Conservation (phyloP, 202 grass and related monocot genomes). For the Setaria viridis region DNA sequence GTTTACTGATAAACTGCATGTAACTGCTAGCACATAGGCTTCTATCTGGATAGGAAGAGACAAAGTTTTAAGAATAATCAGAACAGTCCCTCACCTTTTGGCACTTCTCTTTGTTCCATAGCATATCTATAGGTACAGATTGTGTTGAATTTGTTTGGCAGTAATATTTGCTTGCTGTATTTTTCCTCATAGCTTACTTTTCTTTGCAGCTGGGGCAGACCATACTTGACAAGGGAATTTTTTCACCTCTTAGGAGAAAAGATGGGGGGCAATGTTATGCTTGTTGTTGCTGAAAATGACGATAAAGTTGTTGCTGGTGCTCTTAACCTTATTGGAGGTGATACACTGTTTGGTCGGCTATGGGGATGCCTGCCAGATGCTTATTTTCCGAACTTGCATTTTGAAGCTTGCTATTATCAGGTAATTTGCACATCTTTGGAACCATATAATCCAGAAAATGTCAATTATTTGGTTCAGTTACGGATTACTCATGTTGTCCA, state of each 20-base stretch:
- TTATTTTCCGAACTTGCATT: constrained; percentile 95
- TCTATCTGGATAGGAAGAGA: neutral
- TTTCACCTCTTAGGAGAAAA: constrained; percentile 92
- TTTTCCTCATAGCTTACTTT: constrained; percentile 32
- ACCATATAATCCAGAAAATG: constrained; percentile 4
- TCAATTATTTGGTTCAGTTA: constrained; percentile 31
- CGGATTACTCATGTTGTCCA: constrained; percentile 45
- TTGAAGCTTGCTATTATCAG: constrained; percentile 99
- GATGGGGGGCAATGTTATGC: constrained; percentile 80
- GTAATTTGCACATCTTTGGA: constrained; percentile 49
- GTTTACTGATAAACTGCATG: constrained; percentile 19
- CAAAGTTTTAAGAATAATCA: neutral
- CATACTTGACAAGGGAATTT: constrained; percentile 88
- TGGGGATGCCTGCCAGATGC: constrained; percentile 90
- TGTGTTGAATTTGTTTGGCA: constrained; percentile 11
- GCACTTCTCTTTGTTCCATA: neutral
- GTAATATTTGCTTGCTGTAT: constrained; percentile 29
- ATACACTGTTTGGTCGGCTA: constrained; percentile 89
- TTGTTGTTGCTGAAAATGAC: constrained; percentile 85
- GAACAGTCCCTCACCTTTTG: neutral
- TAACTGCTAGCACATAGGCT: constrained; percentile 3
- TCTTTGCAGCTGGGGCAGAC: constrained; percentile 81
- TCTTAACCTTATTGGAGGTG: constrained; percentile 94
- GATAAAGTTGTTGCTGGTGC: constrained; percentile 80
- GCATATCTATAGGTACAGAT: neutral